These are phyloP conservation scores for Penicillium bovifimosum DNA, from an alignment of 495 filamentous ascomycete genomes.

Conservation along the genomic window DNA sequence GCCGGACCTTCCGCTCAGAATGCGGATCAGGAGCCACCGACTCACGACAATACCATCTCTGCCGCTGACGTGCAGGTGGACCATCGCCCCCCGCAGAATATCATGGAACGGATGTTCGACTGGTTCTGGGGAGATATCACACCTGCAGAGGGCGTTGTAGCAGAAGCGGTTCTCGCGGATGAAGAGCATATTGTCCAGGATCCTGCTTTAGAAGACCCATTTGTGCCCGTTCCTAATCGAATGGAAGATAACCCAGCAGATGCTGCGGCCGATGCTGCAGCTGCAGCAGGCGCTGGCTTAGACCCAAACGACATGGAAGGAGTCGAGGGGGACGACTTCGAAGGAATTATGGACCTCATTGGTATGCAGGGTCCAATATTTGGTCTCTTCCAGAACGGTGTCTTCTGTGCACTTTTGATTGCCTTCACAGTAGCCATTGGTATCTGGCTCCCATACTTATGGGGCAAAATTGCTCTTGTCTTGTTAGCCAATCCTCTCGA, in stretches of 20 bases:
- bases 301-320: conserved; percentile 56
- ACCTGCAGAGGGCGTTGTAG: conserved; percentile 26
- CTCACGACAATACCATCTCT: background rate
- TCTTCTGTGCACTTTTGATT: conserved; percentile 88
- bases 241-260: conserved; percentile 12
- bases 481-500: conserved; percentile 71
- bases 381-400: conserved; percentile 85
- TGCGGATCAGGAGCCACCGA: background rate
- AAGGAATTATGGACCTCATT: conserved; percentile 92
- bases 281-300: conserved; percentile 42
- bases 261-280: conserved; percentile 22
- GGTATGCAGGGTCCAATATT: conserved; percentile 92
- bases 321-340: conserved; percentile 88
- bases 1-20: background rate
- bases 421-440: conserved; percentile 77
- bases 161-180: conserved; percentile 32
- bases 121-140: conserved; percentile 63
- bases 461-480: conserved; percentile 77
- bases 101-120: conserved; percentile 31
- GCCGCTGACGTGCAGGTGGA: background rate
- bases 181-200: conserved; percentile 56
- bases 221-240: conserved; percentile 48
- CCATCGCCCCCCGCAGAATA: conserved; percentile 9
- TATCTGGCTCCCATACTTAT: conserved; percentile 86
- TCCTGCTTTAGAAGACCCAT: conserved; percentile 56